Percentiles rank a stretch among this genome's conserved stretches.
These are phyloP conservation scores for Aaosphaeria arxii DNA, from an alignment of 2,329 filamentous ascomycete species.

Conservation along the genomic window DNA sequence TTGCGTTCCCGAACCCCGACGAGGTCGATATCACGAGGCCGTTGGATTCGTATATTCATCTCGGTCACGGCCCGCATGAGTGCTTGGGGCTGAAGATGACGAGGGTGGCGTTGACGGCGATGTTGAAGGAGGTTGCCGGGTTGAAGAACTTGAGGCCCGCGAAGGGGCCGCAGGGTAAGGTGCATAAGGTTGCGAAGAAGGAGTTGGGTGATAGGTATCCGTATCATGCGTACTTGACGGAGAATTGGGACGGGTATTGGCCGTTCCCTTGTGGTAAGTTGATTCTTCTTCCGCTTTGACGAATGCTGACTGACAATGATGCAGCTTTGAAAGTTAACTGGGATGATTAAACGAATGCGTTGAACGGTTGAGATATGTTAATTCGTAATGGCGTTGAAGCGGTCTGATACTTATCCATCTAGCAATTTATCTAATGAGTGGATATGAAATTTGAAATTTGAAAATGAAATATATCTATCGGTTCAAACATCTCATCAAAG, in stretches of 20 bases:
- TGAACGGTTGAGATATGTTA: no score
- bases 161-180: constrained; percentile 35
- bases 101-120: constrained; percentile 42
- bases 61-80: constrained; percentile 43
- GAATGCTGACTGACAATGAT: constrained; percentile 3
- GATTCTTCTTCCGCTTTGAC: background rate
- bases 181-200: constrained; percentile 43
- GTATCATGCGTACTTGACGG: constrained; percentile 47
- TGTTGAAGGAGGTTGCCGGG: constrained; percentile 44
- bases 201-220: constrained; percentile 23
- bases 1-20: constrained; percentile 42
- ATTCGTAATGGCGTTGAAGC: no score
- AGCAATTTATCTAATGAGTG: no score
- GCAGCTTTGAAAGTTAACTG: constrained; percentile 30
- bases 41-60: constrained; percentile 43
- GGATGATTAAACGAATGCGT: constrained; percentile 13
- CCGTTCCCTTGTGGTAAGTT: constrained; percentile 48
- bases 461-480: no score
- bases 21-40: constrained; percentile 36
- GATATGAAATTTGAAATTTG: no score
- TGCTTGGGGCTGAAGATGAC: constrained; percentile 45
- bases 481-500: no score
- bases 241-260: constrained; percentile 47
- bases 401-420: no score
- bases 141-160: constrained; percentile 40